Evolutionary conservation across 78 protist genomes (phyloP).

Genomic region (Cavenderia fasciculata): DNA sequence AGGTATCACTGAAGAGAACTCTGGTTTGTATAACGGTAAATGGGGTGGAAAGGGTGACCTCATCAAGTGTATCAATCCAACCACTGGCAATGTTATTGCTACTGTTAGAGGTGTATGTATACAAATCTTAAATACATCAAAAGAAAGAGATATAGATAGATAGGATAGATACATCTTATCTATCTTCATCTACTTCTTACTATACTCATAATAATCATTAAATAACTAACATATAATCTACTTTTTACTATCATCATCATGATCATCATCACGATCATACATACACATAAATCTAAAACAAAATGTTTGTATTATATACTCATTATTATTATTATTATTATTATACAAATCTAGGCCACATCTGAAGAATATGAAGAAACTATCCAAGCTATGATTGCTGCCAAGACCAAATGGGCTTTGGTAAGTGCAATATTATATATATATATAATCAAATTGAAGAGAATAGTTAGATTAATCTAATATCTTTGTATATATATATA

Average conservation of each 20-base stretch:
- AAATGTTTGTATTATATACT: background rate
- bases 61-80: slow-evolving; percentile 52
- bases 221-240: no score
- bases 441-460: no score
- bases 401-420: slow-evolving; percentile 67
- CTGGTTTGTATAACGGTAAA: slow-evolving; percentile 79
- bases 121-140: background rate
- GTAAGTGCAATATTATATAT: background rate
- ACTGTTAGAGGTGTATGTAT: slow-evolving; percentile 80
- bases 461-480: no score
- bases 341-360: slow-evolving; percentile 26
- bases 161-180: no score
- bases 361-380: slow-evolving; percentile 70
- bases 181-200: no score
- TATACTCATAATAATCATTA: no score
- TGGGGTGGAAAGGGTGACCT: slow-evolving; percentile 82
- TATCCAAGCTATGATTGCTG: slow-evolving; percentile 70
- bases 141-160: no score
- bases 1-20: slow-evolving; percentile 69
- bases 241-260: no score
- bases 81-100: slow-evolving; percentile 77
- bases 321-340: background rate
- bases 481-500: background rate
- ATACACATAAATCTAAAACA: background rate
- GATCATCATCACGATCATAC: no score